Conservation (phyloP, 2,329 filamentous ascomycete species). For the Escovopsis weberi region DNA sequence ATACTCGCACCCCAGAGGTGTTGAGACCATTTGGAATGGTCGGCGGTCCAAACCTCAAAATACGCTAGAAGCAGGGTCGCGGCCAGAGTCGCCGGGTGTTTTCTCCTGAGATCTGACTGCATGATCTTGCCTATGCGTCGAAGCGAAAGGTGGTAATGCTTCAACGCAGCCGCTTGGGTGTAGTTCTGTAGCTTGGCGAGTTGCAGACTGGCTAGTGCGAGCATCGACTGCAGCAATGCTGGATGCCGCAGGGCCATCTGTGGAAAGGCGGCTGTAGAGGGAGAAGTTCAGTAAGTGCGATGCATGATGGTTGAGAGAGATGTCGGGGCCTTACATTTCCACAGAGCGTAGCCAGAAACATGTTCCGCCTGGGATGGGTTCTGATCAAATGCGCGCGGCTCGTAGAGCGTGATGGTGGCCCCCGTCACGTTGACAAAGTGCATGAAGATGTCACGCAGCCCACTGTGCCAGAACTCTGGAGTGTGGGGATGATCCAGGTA, state of each 20-base stretch:
- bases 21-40: constrained; percentile 91
- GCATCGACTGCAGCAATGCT: constrained; percentile 79
- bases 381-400: constrained; percentile 55
- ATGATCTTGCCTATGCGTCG: constrained; percentile 66
- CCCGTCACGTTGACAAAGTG: constrained; percentile 87
- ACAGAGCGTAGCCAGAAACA: constrained; percentile 48
- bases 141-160: constrained; percentile 81
- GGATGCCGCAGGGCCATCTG: constrained; percentile 71
- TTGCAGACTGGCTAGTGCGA: constrained; percentile 75
- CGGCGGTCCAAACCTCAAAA: constrained; percentile 88
- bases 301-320: background rate
- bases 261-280: constrained; percentile 52
- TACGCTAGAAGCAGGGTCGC: constrained; percentile 76
- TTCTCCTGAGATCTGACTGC: constrained; percentile 50
- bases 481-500: constrained; percentile 52
- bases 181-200: constrained; percentile 68
- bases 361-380: constrained; percentile 45
- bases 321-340: constrained; percentile 37
- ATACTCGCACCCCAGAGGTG: constrained; percentile 76
- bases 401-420: constrained; percentile 73
- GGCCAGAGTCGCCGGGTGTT: constrained; percentile 70
- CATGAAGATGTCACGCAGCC: constrained; percentile 71
- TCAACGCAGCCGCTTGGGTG: constrained; percentile 65
- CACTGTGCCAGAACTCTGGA: constrained; percentile 64
- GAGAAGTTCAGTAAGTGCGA: background rate